phyloP scores from a whole-genome alignment of 495 filamentous ascomycete species.

The Hypoxylon lienhwacheense region DNA sequence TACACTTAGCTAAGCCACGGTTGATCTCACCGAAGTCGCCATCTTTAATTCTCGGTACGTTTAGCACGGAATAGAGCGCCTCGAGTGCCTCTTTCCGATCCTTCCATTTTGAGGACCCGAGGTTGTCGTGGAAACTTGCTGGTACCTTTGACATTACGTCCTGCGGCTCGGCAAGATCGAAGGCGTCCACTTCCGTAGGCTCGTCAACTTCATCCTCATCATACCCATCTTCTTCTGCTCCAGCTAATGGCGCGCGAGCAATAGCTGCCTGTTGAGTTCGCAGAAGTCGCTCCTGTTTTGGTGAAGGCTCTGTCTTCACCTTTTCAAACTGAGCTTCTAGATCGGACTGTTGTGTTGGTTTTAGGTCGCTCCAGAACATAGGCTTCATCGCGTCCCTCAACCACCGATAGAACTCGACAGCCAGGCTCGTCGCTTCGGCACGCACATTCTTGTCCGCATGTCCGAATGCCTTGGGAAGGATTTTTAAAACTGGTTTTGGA shows the following conservation, averaged over 20 bases:
- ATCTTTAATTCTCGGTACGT: slow-evolving; percentile 91
- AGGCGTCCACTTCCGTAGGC: slow-evolving; percentile 71
- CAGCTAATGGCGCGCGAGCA: slow-evolving; percentile 63
- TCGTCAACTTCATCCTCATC: slow-evolving; percentile 69
- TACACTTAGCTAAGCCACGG: slow-evolving; percentile 81
- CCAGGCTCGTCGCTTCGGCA: slow-evolving; percentile 87
- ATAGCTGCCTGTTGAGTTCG: slow-evolving; percentile 84
- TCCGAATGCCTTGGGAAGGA: slow-evolving; percentile 85
- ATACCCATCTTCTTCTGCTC: slow-evolving; percentile 57
- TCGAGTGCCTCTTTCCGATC: slow-evolving; percentile 95
- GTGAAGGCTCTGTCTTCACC: slow-evolving; percentile 80
- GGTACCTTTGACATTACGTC: slow-evolving; percentile 86
- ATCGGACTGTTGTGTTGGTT: slow-evolving; percentile 93
- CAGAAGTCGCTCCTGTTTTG: slow-evolving; percentile 90
- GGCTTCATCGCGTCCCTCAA: slow-evolving; percentile 97
- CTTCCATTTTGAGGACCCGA: slow-evolving; percentile 95
- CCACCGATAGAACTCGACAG: slow-evolving; percentile 96
- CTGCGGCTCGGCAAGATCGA: slow-evolving; percentile 88
- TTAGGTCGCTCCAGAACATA: slow-evolving; percentile 94
- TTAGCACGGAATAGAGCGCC: slow-evolving; percentile 71
- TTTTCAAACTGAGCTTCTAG: slow-evolving; percentile 92
- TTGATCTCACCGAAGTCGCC: slow-evolving; percentile 83
- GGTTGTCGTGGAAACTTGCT: slow-evolving; percentile 74
- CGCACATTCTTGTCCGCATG: slow-evolving; percentile 99
- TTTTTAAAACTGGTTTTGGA: slow-evolving; percentile 91